Evolutionary conservation across 768 basidiomycete species (phyloP).

Genomic region (Auricularia sp.): DNA sequence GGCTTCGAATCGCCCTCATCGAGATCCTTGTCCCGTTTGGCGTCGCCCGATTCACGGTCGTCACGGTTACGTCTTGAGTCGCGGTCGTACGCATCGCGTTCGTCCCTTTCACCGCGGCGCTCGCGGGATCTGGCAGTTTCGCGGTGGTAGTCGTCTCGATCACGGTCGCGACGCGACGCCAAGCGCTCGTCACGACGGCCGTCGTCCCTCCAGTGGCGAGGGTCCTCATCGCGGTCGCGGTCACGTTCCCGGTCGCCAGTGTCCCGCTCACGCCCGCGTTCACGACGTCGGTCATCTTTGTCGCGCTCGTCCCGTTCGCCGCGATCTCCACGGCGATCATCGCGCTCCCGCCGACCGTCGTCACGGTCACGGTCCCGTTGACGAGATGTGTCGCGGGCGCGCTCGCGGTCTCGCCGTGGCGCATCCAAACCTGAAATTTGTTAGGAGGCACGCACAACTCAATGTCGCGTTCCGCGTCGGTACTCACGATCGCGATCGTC

Average conservation of each 20-base stretch:
- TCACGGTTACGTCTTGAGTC: not conserved
- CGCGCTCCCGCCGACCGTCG: slow-evolving; percentile 17
- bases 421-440: slow-evolving; percentile 38
- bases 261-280: slow-evolving; percentile 23
- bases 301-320: slow-evolving; percentile 13
- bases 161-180: slow-evolving; percentile 51
- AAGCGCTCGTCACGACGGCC: slow-evolving; percentile 72
- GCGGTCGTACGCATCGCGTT: slow-evolving; percentile 15
- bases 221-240: slow-evolving; percentile 44
- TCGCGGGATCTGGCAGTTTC: slow-evolving; percentile 45
- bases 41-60: slow-evolving; percentile 14
- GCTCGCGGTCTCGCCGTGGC: slow-evolving; percentile 50
- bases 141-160: slow-evolving; percentile 58
- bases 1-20: slow-evolving; percentile 9
- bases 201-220: slow-evolving; percentile 73
- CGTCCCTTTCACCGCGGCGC: slow-evolving; percentile 30
- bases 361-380: slow-evolving; percentile 36
- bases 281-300: slow-evolving; percentile 27
- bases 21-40: slow-evolving; percentile 36
- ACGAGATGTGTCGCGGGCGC: slow-evolving; percentile 34
- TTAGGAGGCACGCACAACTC: slow-evolving; percentile 5
- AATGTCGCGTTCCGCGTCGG: not conserved
- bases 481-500: slow-evolving; percentile 45
- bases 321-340: not conserved
- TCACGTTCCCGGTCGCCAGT: slow-evolving; percentile 8